These are phyloP conservation scores for Prunus padus DNA, from an alignment of 306 rosid species.

Conservation along the genomic window DNA sequence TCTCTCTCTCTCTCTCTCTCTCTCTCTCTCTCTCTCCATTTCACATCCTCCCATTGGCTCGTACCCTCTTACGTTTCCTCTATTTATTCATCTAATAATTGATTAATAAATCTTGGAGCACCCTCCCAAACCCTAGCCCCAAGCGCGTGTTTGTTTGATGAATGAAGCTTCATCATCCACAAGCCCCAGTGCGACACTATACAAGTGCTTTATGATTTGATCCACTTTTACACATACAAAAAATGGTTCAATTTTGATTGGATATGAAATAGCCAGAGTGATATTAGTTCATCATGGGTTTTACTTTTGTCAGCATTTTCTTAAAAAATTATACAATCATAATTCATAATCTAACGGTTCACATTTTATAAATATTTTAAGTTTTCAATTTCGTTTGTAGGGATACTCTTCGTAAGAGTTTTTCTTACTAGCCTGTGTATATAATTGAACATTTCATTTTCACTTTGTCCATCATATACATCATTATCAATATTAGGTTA, in stretches of 20 bases:
- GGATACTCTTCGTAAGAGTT: too few species aligned
- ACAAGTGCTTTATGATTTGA: not conserved
- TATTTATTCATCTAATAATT: not conserved
- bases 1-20: too few species aligned
- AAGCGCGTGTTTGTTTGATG: conserved; percentile 8
- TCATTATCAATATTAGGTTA: not conserved
- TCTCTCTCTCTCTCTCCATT: conserved; percentile 5
- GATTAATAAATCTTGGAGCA: not conserved
- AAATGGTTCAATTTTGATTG: not conserved
- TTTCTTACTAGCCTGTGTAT: too few species aligned
- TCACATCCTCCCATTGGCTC: conserved; percentile 2
- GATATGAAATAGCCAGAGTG: not conserved
- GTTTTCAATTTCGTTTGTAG: too few species aligned
- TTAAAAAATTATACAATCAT: not conserved
- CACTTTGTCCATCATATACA: not conserved
- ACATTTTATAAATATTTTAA: too few species aligned
- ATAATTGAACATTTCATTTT: not conserved
- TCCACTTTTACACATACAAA: too few species aligned
- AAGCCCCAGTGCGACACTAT: not conserved
- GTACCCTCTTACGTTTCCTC: not conserved
- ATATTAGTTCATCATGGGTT: not conserved
- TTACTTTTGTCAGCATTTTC: not conserved
- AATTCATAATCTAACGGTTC: too few species aligned
- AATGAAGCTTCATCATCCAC: not conserved
- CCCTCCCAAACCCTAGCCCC: not conserved